Conservation (phyloP, 148 eudicot genomes). For the Rhododendron kiyosumense region DNA sequence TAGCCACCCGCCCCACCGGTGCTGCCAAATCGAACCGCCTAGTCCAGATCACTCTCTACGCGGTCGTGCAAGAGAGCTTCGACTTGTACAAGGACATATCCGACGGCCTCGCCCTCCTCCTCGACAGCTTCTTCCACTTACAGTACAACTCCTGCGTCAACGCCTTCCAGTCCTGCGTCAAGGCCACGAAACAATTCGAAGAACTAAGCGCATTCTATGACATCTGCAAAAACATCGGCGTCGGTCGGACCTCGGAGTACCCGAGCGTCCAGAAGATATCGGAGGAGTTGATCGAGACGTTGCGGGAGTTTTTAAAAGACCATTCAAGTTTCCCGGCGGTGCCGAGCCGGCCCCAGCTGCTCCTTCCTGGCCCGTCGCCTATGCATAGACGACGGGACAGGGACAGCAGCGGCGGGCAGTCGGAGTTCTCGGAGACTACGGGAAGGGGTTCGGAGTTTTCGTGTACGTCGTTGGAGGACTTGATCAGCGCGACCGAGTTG, state of each 20-base stretch:
- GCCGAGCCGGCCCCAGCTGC: constrained; percentile 11
- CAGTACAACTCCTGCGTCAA: constrained; percentile 48
- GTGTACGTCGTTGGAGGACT: constrained; percentile 53
- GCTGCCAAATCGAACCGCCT: constrained; percentile 52
- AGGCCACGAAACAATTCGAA: constrained; percentile 61
- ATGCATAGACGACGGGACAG: neutral
- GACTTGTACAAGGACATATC: constrained; percentile 71
- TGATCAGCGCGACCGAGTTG: constrained; percentile 44
- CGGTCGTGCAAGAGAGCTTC: constrained; percentile 76
- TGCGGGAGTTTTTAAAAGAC: constrained; percentile 73
- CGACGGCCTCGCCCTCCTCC: constrained; percentile 51
- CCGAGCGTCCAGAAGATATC: constrained; percentile 62
- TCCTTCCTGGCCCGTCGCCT: constrained; percentile 20
- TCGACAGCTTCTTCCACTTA: constrained; percentile 76
- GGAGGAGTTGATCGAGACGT: constrained; percentile 50
- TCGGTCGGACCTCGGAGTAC: constrained; percentile 66
- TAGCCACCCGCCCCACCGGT: constrained; percentile 77
- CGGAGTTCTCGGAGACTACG: constrained; percentile 18
- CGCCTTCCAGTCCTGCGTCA: constrained; percentile 63
- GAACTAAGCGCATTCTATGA: constrained; percentile 56
- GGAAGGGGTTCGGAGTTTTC: constrained; percentile 19
- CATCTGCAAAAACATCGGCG: constrained; percentile 49
- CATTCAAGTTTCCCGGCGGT: constrained; percentile 52
- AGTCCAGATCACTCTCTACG: constrained; percentile 52
- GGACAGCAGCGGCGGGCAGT: constrained; percentile 8